phyloP scores from a whole-genome alignment of 2,329 filamentous ascomycete genomes.

The Phaeomoniella chlamydospora region DNA sequence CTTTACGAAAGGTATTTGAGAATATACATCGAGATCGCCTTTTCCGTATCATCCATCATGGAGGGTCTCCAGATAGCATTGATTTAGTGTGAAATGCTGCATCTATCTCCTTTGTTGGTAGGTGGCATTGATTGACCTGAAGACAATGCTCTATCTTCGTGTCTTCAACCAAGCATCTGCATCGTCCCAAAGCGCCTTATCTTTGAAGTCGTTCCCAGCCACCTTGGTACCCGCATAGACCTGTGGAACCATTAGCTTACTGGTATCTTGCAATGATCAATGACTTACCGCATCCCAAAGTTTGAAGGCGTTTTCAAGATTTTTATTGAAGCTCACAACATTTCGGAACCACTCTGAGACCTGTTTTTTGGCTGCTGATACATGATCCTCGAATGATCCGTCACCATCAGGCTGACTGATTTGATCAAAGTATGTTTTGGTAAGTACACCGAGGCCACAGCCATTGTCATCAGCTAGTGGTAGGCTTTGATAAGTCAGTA shows the following conservation, averaged over 20 bases:
- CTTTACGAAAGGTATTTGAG: too few relatives aligned
- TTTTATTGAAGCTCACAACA: conserved; percentile 39
- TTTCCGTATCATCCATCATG: too few relatives aligned
- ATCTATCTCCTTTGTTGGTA: too few relatives aligned
- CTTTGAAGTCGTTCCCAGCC: not conserved
- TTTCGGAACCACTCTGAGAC: not conserved
- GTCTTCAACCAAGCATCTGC: conserved; percentile 3
- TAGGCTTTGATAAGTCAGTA: conserved; percentile 15
- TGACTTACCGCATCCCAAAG: conserved; percentile 53
- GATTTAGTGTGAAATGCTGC: too few relatives aligned
- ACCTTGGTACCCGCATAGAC: not conserved
- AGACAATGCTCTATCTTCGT: too few relatives aligned
- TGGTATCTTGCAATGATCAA: too few relatives aligned
- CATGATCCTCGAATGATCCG: not conserved
- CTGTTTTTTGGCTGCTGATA: not conserved
- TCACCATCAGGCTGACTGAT: conserved; percentile 2
- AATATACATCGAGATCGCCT: too few relatives aligned
- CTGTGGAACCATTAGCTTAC: not conserved
- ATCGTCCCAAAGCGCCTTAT: conserved; percentile 4
- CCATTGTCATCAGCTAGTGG: conserved; percentile 30
- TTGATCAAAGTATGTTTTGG: conserved; percentile 32
- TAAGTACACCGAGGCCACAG: conserved; percentile 31
- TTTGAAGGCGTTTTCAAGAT: conserved; percentile 45
- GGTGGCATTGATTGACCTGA: too few relatives aligned
- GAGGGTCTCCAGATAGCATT: too few relatives aligned